A percentile compares a stretch with the other conserved stretches of the same genome.
Evolutionary conservation across 176 grass and related monocot species (phyloP).

Genomic region (barley (Hordeum vulgare)): DNA sequence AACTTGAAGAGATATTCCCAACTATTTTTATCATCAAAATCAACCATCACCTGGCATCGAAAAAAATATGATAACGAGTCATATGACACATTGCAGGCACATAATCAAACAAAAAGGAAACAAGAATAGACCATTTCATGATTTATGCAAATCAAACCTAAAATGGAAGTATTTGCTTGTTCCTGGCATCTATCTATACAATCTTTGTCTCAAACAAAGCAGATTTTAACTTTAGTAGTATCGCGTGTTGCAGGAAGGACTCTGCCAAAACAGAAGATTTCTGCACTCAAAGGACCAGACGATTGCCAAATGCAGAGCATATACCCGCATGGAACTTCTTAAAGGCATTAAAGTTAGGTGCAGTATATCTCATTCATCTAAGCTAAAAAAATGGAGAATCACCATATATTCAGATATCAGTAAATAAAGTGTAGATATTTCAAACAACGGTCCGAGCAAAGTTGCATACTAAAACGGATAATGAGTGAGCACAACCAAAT

Average conservation of each 20-base stretch:
- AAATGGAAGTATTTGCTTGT: background rate
- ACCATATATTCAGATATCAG: background rate
- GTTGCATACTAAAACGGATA: background rate
- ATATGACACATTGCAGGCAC: background rate
- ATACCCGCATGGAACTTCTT: background rate
- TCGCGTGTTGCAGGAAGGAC: background rate
- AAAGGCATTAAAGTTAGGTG: background rate
- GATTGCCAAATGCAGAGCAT: background rate
- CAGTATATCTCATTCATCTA: background rate
- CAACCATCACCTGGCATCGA: constrained; percentile 57
- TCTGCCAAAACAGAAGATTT: background rate
- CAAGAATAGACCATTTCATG: background rate
- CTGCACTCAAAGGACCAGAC: background rate
- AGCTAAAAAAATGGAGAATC: background rate
- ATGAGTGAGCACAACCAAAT: background rate
- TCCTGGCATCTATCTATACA: background rate
- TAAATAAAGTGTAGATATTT: background rate
- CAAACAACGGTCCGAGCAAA: background rate
- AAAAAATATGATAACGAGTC: background rate
- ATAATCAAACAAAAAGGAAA: constrained; percentile 10
- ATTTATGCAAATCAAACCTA: constrained; percentile 6
- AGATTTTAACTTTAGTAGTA: background rate
- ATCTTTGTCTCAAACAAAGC: background rate
- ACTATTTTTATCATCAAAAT: constrained; percentile 94
- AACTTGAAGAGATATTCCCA: constrained; percentile 99